Conservation (phyloP, 2,329 filamentous ascomycete species). For the Epichloe typhina region DNA sequence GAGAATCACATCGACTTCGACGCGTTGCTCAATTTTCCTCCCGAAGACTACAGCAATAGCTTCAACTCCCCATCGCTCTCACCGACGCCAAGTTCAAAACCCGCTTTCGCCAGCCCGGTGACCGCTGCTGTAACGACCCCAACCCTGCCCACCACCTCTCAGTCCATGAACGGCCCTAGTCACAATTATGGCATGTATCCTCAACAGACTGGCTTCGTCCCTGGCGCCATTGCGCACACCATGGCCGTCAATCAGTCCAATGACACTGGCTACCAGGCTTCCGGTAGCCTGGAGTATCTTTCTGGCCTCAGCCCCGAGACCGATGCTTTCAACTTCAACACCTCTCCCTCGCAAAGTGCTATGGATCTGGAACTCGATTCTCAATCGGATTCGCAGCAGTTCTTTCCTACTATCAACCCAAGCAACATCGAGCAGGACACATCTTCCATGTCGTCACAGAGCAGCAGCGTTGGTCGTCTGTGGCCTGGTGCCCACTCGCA, state of each 20-base stretch:
- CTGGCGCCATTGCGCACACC: constrained; percentile 68
- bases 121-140: constrained; percentile 41
- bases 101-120: constrained; percentile 37
- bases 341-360: constrained; percentile 45
- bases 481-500: constrained; percentile 93
- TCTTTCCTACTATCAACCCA: constrained; percentile 57
- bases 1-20: constrained; percentile 40
- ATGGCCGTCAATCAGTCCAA: constrained; percentile 59
- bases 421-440: constrained; percentile 53
- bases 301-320: constrained; percentile 47
- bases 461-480: constrained; percentile 54
- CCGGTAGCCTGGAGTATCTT: constrained; percentile 36
- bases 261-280: constrained; percentile 39
- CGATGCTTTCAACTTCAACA: constrained; percentile 60
- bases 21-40: constrained; percentile 45
- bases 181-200: constrained; percentile 93
- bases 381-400: constrained; percentile 44
- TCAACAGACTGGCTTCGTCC: constrained; percentile 87
- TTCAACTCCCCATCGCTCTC: constrained; percentile 50
- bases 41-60: constrained; percentile 41
- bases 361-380: constrained; percentile 48
- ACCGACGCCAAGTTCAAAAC: constrained; percentile 39
- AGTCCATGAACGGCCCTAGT: constrained; percentile 64
- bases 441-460: constrained; percentile 35
- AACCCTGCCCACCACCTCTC: constrained; percentile 42